A percentile compares a stretch with the other conserved stretches of the same genome.
These are phyloP conservation scores for Ophiostoma sp. DNA, from an alignment of 2,329 filamentous ascomycete species.

Conservation along the genomic window DNA sequence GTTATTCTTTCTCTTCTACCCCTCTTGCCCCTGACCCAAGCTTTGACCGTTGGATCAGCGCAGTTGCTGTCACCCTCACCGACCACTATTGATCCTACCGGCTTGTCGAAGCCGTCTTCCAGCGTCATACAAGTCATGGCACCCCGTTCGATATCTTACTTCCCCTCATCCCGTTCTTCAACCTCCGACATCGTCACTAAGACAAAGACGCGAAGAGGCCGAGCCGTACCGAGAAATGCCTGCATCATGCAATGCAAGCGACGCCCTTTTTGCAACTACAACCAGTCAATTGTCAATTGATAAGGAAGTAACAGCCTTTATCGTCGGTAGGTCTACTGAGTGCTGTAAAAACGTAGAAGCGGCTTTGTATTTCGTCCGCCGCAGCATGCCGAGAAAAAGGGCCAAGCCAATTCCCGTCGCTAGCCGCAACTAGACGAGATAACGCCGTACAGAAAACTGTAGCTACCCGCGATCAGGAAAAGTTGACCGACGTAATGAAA, in stretches of 20 bases:
- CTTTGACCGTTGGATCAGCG: neutral
- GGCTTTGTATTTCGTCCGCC: conserved; percentile 1
- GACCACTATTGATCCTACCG: neutral
- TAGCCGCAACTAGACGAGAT: conserved; percentile 15
- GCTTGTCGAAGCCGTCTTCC: neutral
- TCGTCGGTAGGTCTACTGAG: neutral
- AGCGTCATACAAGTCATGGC: neutral
- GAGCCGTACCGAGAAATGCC: neutral
- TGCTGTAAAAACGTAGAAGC: neutral
- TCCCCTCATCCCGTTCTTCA: neutral
- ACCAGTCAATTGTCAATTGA: neutral
- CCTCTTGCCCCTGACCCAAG: neutral
- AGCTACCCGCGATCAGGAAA: neutral
- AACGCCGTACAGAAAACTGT: neutral
- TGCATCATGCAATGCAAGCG: neutral
- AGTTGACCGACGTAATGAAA: neutral
- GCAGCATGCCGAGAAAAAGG: neutral
- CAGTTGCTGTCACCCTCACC: neutral
- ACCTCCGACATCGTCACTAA: neutral
- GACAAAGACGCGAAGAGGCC: neutral
- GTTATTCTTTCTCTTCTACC: neutral
- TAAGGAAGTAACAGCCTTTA: neutral
- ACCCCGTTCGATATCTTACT: neutral
- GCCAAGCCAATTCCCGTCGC: neutral
- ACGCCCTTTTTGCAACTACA: no score